A percentile compares a stretch with the other conserved stretches of the same genome.
Evolutionary conservation across 768 basidiomycete species (phyloP).

Genomic region (Boletus vinaceobasis): DNA sequence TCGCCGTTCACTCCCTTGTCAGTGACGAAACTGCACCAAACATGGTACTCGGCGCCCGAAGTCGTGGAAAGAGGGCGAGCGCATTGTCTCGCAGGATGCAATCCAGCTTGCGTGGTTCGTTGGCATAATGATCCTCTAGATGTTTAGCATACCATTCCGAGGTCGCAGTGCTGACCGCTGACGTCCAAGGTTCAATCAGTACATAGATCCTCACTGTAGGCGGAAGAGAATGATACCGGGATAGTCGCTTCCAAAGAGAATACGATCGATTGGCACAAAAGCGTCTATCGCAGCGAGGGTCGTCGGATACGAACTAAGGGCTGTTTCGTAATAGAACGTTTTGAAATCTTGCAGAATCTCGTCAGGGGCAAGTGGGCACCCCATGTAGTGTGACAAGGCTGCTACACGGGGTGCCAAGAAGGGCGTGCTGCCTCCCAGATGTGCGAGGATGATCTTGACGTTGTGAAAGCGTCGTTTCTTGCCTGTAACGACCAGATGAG

Average conservation of each 20-base stretch:
- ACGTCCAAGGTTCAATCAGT: not conserved
- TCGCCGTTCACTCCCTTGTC: not conserved
- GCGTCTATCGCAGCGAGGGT: constrained; percentile 49
- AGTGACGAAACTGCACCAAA: not conserved
- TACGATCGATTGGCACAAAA: constrained; percentile 47
- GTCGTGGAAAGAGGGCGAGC: constrained; percentile 46
- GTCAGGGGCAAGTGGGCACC: constrained; percentile 56
- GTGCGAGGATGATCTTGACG: constrained; percentile 66
- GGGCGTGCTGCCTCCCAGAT: constrained; percentile 67
- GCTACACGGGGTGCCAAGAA: constrained; percentile 69
- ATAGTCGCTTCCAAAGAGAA: constrained; percentile 75
- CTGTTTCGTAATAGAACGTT: constrained; percentile 73
- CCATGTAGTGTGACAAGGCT: constrained; percentile 66
- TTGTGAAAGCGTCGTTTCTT: constrained; percentile 59
- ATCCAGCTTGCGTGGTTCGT: constrained; percentile 38
- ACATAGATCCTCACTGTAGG: not conserved
- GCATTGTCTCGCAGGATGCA: constrained; percentile 50
- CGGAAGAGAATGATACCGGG: constrained; percentile 47
- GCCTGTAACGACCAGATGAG: constrained; percentile 71
- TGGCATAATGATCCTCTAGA: constrained; percentile 46
- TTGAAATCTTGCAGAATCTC: constrained; percentile 69
- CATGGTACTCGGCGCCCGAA: constrained; percentile 7
- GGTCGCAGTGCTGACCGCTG: constrained; percentile 58
- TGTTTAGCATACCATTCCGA: constrained; percentile 60
- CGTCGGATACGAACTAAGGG: constrained; percentile 55